phyloP scores from a whole-genome alignment of 1,284 basidiomycete genomes.

The Omphalotus olearius region DNA sequence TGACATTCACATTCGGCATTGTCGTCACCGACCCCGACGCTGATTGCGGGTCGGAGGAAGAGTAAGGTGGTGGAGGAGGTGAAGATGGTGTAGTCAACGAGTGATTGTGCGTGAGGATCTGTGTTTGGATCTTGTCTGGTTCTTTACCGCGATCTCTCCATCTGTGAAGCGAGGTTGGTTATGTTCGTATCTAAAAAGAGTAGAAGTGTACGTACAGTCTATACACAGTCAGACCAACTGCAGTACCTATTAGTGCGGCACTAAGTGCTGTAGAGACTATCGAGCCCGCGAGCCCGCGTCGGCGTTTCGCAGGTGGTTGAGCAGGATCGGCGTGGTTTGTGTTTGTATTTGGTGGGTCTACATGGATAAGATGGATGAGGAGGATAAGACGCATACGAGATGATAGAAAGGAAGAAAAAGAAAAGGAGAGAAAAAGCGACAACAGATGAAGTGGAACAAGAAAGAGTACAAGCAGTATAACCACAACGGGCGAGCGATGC shows the following conservation, averaged over 20 bases:
- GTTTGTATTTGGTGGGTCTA: constrained; percentile 20
- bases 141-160: constrained; percentile 72
- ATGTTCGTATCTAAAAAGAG: constrained; percentile 4
- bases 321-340: constrained; percentile 37
- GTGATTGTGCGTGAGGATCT: constrained; percentile 16
- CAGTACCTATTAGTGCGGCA: constrained; percentile 77
- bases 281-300: constrained; percentile 68
- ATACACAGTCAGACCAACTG: constrained; percentile 79
- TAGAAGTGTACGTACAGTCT: constrained; percentile 62
- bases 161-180: constrained; percentile 20
- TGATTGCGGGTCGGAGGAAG: not conserved
- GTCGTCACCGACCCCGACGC: not conserved
- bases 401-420: not conserved
- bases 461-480: constrained; percentile 14
- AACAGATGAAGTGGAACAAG: constrained; percentile 14
- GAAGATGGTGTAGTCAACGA: not conserved
- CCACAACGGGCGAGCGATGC: too few relatives aligned
- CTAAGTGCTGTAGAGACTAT: constrained; percentile 76
- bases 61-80: constrained; percentile 13
- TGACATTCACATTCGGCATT: not conserved
- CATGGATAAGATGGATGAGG: constrained; percentile 19
- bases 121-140: constrained; percentile 16
- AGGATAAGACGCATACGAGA: constrained; percentile 10
- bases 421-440: not conserved
- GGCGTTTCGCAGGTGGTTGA: constrained; percentile 44